These are phyloP conservation scores for Rhizopogon roseolus DNA, from an alignment of 768 basidiomycete species.

Conservation along the genomic window DNA sequence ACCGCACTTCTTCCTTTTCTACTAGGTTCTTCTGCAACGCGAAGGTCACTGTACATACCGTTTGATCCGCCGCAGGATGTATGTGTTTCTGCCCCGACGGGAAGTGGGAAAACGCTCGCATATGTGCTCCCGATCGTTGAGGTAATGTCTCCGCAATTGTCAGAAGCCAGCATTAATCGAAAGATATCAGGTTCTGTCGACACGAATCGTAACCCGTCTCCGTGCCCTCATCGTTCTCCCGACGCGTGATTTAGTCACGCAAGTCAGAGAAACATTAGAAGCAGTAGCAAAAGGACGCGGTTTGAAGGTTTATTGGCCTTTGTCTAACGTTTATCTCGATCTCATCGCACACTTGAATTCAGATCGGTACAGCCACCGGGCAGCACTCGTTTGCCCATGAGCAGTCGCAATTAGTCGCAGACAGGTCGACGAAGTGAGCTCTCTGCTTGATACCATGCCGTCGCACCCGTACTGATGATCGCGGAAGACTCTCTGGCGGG, in stretches of 20 bases:
- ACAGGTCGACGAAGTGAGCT: constrained; percentile 48
- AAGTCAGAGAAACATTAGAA: constrained; percentile 93
- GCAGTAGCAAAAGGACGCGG: constrained; percentile 78
- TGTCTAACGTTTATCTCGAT: background rate
- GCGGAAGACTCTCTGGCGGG: constrained; percentile 67
- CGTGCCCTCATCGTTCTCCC: constrained; percentile 89
- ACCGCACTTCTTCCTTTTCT: constrained; percentile 82
- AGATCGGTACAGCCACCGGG: constrained; percentile 83
- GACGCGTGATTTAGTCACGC: constrained; percentile 87
- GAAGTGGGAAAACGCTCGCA: constrained; percentile 96
- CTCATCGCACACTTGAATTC: constrained; percentile 2
- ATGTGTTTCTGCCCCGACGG: constrained; percentile 95
- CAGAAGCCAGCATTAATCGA: background rate
- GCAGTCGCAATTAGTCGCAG: constrained; percentile 72
- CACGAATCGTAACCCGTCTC: constrained; percentile 73
- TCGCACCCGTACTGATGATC: background rate
- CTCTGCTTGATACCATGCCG: background rate
- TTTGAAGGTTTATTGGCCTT: constrained; percentile 53
- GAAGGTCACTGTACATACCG: constrained; percentile 56
- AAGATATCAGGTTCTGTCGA: constrained; percentile 56
- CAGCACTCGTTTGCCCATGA: constrained; percentile 94
- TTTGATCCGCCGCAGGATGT: constrained; percentile 70
- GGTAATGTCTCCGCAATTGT: constrained; percentile 34
- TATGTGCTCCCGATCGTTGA: constrained; percentile 93
- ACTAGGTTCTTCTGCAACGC: constrained; percentile 38